Base-by-base conservation (phyloP, 2,329 filamentous ascomycete genomes). In the Curvularia sp. region DNA sequence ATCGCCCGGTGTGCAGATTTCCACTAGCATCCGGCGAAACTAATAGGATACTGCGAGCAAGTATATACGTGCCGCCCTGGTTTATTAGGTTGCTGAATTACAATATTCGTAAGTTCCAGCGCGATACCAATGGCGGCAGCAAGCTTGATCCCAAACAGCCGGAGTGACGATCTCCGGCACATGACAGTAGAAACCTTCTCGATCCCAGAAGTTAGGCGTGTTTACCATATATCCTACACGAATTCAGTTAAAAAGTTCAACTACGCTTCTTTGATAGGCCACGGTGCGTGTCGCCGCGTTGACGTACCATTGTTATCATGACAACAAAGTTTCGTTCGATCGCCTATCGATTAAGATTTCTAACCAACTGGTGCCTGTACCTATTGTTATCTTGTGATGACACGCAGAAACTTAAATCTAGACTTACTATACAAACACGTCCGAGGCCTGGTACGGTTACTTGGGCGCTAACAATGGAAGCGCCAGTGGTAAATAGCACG, bases 341-440 rank as follows among this genome's bases (percentile, higher is more conserved):
- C 41, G 21, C 23, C 41, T 1, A 27, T 43, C 2, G 41, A 43
- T 28, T 25, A n/a, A n/a, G 21, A 10, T 27, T 23, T 43, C 13
- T 41, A 3, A 18, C 41, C 9, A 23, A 25, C 12, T 27, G 23
- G 41, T 27, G 41, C 41, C 41, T 43, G 41, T 4, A 15, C 19
- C 23, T 12, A 23, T 43, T 27, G n/a, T n/a, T n/a, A 27, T 43
- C 5, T 18, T 43, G 23, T 18, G 23, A 9, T 43, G 23, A 25
- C 6, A 28, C 15, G 1, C 13, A 25, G 1, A 27, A 7, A 7
- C n/a, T 41, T 23, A 5, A 43, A 2, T 3, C 3, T 3, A 39
- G n/a, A 27, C 41, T n/a, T 43, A 43, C 41, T 23, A 43, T 43
- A 15, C 41, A 43, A 43, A 43, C 41, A n/a, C 41, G 27, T 43